Percentiles rank a stretch among this genome's conserved stretches.
Conservation (phyloP, 805 yeast genomes). For the Candida namnaoensis region DNA sequence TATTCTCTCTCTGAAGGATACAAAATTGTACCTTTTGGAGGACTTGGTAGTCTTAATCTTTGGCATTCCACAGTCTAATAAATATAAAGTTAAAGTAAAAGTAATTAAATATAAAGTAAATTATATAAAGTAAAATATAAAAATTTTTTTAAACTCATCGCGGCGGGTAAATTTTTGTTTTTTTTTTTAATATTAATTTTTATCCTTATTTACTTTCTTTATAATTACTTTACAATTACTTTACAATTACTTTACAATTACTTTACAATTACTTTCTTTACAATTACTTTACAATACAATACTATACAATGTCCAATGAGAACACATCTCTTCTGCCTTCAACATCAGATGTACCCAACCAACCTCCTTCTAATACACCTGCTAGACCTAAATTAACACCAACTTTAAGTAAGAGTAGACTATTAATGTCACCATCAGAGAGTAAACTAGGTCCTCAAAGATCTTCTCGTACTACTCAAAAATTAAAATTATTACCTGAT, state of each 20-base stretch:
- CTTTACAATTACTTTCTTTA: too few species aligned
- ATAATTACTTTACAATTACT: too few species aligned
- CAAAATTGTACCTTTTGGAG: conserved; percentile 49
- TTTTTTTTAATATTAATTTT: too few species aligned
- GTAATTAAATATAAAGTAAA: too few species aligned
- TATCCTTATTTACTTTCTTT: too few species aligned
- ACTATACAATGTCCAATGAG: too few species aligned
- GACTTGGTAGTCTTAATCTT: conserved; percentile 42
- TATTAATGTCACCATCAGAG: conserved; percentile 3
- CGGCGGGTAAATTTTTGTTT: not conserved
- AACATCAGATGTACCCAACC: too few species aligned
- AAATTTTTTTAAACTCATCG: not conserved
- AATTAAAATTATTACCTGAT: conserved; percentile 63
- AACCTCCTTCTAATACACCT: not conserved
- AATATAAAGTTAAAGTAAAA: too few species aligned
- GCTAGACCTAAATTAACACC: not conserved
- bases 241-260: too few species aligned
- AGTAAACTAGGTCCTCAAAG: conserved; percentile 61
- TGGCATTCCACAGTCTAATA: conserved; percentile 1
- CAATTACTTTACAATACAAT: too few species aligned
- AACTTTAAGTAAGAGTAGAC: not conserved
- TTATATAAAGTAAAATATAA: too few species aligned
- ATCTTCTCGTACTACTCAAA: conserved; percentile 66
- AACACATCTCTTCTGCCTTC: too few species aligned
- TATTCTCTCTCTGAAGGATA: conserved; percentile 77